A percentile compares a stretch with the other conserved stretches of the same genome.
These are phyloP conservation scores for Rhizopogon vesiculosus DNA, from an alignment of 768 basidiomycete species.

Conservation along the genomic window DNA sequence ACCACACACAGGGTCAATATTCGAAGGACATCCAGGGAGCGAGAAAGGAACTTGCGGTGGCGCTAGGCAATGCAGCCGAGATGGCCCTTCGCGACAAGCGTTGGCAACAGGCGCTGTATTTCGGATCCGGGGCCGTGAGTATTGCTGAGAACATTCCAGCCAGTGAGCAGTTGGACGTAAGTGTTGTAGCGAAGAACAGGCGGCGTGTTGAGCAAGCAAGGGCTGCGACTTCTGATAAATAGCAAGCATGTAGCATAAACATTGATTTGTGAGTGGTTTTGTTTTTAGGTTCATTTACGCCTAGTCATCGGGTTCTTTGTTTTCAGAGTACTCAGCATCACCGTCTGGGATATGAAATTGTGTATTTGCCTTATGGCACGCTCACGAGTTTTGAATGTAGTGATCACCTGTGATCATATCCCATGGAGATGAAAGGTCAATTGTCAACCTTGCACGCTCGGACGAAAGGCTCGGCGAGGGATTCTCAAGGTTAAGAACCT, in stretches of 20 bases:
- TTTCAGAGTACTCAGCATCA: not conserved
- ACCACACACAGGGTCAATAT: slow-evolving; percentile 21
- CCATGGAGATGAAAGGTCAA: not conserved
- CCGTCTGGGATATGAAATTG: not conserved
- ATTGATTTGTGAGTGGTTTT: not conserved
- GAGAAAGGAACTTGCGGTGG: slow-evolving; percentile 25
- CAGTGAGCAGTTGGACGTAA: slow-evolving; percentile 9
- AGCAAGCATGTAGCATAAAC: not conserved
- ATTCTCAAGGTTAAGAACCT: not conserved
- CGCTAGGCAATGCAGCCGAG: slow-evolving; percentile 31
- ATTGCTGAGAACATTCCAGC: slow-evolving; percentile 14
- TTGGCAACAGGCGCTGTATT: slow-evolving; percentile 20
- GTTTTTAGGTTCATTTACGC: not conserved
- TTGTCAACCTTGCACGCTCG: not conserved
- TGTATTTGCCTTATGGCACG: not conserved
- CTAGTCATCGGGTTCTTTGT: not conserved
- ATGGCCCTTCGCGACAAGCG: slow-evolving; percentile 24
- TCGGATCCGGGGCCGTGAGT: slow-evolving; percentile 18
- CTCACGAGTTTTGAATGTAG: not conserved
- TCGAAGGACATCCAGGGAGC: slow-evolving; percentile 13
- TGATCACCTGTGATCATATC: not conserved
- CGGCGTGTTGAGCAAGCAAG: slow-evolving; percentile 18
- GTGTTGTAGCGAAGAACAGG: slow-evolving; percentile 17
- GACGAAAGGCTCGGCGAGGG: too few relatives aligned
- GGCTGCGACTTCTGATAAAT: not conserved